Percentiles rank a stretch among this genome's conserved stretches.
Conservation (phyloP, 169 alveolate genomes). For the Perkinsus olseni region DNA sequence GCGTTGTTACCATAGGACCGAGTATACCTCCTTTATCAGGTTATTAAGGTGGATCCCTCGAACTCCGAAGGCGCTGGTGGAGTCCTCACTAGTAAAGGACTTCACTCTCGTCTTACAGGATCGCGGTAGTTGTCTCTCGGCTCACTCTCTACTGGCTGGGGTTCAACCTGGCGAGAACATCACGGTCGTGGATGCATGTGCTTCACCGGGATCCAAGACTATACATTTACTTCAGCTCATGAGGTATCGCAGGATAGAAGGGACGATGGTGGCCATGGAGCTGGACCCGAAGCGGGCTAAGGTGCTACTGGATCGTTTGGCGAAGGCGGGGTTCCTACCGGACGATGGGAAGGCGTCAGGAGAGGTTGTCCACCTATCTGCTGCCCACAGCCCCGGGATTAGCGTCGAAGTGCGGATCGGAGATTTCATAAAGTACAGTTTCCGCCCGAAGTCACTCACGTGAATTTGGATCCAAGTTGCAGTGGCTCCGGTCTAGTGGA, state of each 20-base stretch:
- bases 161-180: slow-evolving; percentile 23
- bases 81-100: neutral
- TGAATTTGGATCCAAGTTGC: slow-evolving; percentile 29
- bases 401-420: neutral
- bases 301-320: slow-evolving; percentile 15
- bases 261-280: slow-evolving; percentile 22
- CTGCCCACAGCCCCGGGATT: neutral
- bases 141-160: neutral
- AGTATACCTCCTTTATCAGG: neutral
- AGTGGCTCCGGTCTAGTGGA: slow-evolving; percentile 25
- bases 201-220: slow-evolving; percentile 33
- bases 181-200: slow-evolving; percentile 31
- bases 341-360: neutral
- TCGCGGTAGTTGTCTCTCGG: slow-evolving; percentile 29
- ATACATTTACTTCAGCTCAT: slow-evolving; percentile 6
- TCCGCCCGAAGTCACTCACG: neutral
- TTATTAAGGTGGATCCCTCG: neutral
- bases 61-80: neutral
- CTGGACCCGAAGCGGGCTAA: slow-evolving; percentile 16
- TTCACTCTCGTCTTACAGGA: slow-evolving; percentile 20
- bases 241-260: slow-evolving; percentile 14
- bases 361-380: neutral
- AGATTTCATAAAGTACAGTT: neutral
- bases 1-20: neutral
- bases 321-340: neutral